Evolutionary conservation across 2,329 filamentous ascomycete genomes (phyloP), one percentile per base, ranked within the genome.

Genomic region (Sphaerulina musiva): DNA sequence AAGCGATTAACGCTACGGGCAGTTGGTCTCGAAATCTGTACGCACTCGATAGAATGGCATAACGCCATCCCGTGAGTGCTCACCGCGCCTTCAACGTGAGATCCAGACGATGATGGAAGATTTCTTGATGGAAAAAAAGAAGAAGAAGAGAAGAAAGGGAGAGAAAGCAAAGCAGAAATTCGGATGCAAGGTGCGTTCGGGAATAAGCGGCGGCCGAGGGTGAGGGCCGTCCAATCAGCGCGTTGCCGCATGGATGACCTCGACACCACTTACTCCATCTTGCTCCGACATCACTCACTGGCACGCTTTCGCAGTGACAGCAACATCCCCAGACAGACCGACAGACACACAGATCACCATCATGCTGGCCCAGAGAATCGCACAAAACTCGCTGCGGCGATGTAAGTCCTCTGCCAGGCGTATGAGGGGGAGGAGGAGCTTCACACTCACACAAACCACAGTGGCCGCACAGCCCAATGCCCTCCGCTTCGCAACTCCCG

Each of bases 1-100:
- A 51, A 51, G 75, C 72, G 75, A 78, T 78, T 78, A 78, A 78
- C 74, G 72, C 48, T 51, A 51, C 48, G 48, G 48, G 77, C 75
- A 73, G 74, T 73, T 69, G 67, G 66, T 77, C 74, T 73, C 61
- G 70, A 69, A 74, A 73, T 69, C 70, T 70, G 67, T 40, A 23
- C 23, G 55, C 58, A 59, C 51, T 53, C 58, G 39, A 53, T 47
- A 29, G 54, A 50, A 62, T 50, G 57, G 59, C 67, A 68, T 59
- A 62, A 68, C 64, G 66, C 60, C 61, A 48, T 56, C 61, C 55
- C 60, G 55, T 62, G 61, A 53, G 55, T 59, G 60, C 64, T 59
- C 59, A 53, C 66, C 65, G 65, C 59, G 59, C 63, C 65, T 68
- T 68, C 67, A 65, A 49, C 43, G 36, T 45, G 40, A 46, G 49